Evolutionary conservation across 1,284 basidiomycete genomes (phyloP).

Genomic region (Cutaneotrichosporon sp.): DNA sequence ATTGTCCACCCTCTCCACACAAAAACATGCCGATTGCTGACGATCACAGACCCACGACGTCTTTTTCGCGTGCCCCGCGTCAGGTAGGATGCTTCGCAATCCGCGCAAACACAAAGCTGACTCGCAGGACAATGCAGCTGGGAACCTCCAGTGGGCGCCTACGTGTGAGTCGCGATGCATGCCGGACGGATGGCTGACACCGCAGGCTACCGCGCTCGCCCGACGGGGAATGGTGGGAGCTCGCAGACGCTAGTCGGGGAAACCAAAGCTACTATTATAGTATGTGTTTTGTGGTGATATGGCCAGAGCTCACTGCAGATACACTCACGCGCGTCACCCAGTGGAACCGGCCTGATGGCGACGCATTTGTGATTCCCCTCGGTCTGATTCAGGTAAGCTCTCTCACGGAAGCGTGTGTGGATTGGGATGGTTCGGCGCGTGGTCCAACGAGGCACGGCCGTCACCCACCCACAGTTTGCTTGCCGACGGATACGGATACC

Average conservation of each 20-base stretch:
- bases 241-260: constrained; percentile 69
- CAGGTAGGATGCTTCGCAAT: constrained; percentile 17
- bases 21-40: constrained; percentile 2
- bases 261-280: constrained; percentile 85
- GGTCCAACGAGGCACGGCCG: too few relatives aligned
- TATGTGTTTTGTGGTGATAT: constrained; percentile 36
- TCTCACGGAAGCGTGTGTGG: too few relatives aligned
- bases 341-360: constrained; percentile 70
- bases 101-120: background rate
- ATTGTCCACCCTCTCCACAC: background rate
- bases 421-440: too few relatives aligned
- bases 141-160: constrained; percentile 83
- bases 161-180: constrained; percentile 59
- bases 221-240: constrained; percentile 93
- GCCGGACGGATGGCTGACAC: background rate
- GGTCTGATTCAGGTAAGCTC: constrained; percentile 63
- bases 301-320: constrained; percentile 21
- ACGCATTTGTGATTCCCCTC: constrained; percentile 80
- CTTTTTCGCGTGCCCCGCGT: constrained; percentile 85
- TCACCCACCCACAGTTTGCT: too few relatives aligned
- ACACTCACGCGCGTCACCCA: constrained; percentile 79
- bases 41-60: constrained; percentile 61
- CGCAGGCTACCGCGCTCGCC: constrained; percentile 69
- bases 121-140: constrained; percentile 79
- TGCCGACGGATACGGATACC: background rate